Evolutionary conservation across 805 yeast species (phyloP).

Genomic region (Brettanomyces sp.): DNA sequence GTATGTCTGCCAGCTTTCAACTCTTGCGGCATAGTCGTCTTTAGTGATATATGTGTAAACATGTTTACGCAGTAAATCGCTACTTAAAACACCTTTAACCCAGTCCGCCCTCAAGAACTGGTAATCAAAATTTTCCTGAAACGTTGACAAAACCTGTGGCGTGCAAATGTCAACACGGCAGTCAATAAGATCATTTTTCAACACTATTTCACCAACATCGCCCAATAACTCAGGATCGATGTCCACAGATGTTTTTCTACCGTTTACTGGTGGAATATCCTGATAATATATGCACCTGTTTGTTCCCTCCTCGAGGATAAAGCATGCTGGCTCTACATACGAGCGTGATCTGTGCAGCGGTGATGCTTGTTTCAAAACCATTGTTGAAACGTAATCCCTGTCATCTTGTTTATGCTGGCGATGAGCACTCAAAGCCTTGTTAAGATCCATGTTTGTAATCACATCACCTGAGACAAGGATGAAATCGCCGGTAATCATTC

Average conservation of each 20-base stretch:
- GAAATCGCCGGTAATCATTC: constrained; percentile 84
- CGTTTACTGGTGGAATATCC: constrained; percentile 49
- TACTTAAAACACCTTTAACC: constrained; percentile 80
- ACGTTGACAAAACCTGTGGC: constrained; percentile 88
- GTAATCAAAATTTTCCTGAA: constrained; percentile 94
- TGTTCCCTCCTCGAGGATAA: constrained; percentile 65
- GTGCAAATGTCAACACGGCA: constrained; percentile 95
- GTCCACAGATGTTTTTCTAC: constrained; percentile 40
- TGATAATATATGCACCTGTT: constrained; percentile 80
- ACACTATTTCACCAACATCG: constrained; percentile 62
- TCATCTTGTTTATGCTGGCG: constrained; percentile 61
- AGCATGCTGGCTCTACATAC: constrained; percentile 72
- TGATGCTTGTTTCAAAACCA: constrained; percentile 81
- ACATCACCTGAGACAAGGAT: constrained; percentile 89
- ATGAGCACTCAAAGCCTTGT: constrained; percentile 65
- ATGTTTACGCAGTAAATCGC: constrained; percentile 83
- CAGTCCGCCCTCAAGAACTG: constrained; percentile 81
- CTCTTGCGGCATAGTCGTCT: constrained; percentile 84
- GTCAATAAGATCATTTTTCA: constrained; percentile 90
- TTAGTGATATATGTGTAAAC: constrained; percentile 80
- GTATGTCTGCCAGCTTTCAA: constrained; percentile 90
- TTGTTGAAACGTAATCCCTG: constrained; percentile 87
- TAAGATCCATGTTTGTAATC: constrained; percentile 82
- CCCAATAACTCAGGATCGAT: constrained; percentile 81
- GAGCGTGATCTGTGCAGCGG: constrained; percentile 82